Base-by-base conservation (phyloP, 2,329 filamentous ascomycete species). In the Rhexocercosporidium sp. region DNA sequence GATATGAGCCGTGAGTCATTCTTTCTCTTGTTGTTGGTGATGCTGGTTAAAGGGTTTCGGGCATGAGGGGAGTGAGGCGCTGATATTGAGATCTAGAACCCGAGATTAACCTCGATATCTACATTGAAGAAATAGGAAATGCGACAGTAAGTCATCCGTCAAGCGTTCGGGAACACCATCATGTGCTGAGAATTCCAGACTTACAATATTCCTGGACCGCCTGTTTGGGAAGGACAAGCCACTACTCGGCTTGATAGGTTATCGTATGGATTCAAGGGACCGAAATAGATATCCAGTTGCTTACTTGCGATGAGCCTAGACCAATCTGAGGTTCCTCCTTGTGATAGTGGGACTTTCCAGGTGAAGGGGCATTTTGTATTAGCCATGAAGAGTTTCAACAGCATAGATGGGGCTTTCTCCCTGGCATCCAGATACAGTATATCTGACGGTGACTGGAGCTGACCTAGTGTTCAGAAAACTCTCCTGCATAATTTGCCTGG, bases 61-160 rank as follows among this genome's bases (percentile, higher is more conserved):
- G 29, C 22, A 44, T 14, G n/a, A 22, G 11, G 41, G 31, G 27
- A 22, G 9, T 1, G 22, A 44, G 14, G 46, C 66, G 59, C 65
- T 56, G 56, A 47, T 25, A 49, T 25, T 47, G 18, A 5, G 4
- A 29, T 12, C 18, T 49, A 70, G 68, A 70, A 39, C 69, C 69
- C 3, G 64, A 69, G 39, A 67, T 70, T n/a, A 69, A 69, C 31
- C 68, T 70, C 27, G 65, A 70, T 57, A 46, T 67, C 8, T 70
- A 70, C 44, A 64, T 65, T 18, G 37, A 54, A 34, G 63, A 39
- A 11, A 59, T 62, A 5, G 27, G 49, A 31, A 65, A 62, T 47
- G 56, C 46, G 7, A 67, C 66, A 3, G 66, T 67, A 41, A 62
- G 62, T 64, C 27, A 4, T 27, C 5, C 37, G 2, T 18, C 54